phyloP scores from a whole-genome alignment of 2,329 filamentous ascomycete genomes.

The Alternaria sp. region DNA sequence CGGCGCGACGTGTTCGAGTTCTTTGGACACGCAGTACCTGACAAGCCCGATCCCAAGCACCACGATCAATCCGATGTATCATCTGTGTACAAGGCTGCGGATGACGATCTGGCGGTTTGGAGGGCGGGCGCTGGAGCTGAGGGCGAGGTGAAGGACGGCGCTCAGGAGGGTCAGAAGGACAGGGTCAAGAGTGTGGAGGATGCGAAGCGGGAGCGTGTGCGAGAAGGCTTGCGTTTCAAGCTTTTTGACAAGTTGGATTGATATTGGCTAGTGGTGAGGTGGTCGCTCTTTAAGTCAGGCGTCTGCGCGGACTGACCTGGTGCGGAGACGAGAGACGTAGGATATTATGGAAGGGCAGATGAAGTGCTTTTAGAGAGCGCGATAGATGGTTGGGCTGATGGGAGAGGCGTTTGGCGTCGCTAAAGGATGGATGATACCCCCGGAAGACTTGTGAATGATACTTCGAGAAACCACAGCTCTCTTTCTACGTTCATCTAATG shows the following conservation, averaged over 20 bases:
- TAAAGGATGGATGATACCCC: neutral
- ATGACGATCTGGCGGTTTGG: constrained; percentile 20
- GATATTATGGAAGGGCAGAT: neutral
- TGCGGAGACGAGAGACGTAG: neutral
- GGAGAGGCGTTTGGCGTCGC: neutral
- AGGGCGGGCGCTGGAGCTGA: neutral
- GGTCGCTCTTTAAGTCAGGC: neutral
- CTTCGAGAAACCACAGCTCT: neutral
- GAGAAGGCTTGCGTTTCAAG: neutral
- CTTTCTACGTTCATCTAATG: neutral
- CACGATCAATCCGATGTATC: constrained; percentile 41
- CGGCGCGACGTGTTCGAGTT: constrained; percentile 8
- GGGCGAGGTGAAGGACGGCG: neutral
- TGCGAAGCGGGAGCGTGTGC: neutral
- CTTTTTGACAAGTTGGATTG: neutral
- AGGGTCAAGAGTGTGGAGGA: neutral
- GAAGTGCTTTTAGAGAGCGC: neutral
- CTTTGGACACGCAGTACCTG: constrained; percentile 1
- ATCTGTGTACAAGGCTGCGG: constrained; percentile 10
- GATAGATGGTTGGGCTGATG: neutral
- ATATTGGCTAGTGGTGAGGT: no score
- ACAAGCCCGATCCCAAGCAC: constrained; percentile 68
- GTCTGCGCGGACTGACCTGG: no score
- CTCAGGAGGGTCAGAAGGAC: neutral
- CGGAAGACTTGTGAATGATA: neutral